Evolutionary conservation across 768 basidiomycete species (phyloP), one percentile per base, ranked within the genome.

Genomic region (Russula sp.): DNA sequence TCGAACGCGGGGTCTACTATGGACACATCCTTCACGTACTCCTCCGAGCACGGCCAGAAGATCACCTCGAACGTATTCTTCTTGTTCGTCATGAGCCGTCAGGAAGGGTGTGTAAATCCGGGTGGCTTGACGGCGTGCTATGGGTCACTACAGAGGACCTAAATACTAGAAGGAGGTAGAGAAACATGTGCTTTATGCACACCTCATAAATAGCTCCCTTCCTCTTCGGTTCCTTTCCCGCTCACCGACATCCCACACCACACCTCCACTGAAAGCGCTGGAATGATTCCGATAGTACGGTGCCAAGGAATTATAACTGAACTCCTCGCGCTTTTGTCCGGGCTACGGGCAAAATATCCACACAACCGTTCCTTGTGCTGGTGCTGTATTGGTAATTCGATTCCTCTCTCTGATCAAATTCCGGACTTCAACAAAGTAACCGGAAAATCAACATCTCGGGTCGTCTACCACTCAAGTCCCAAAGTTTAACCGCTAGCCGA

Each of bases 41-140:
- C 57, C 31, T 63, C 62, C 31, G 62, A 55, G 39, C 57, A 54
- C 9, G 57, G 57, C 62, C 62, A 63, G 39, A 44, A 39, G 20
- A 11, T 32, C 13, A 64, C 9, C 18, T 64, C 57, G 52, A 59
- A 64, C 10, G 52, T 53, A 16, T 39, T 34, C 35, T n/a, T 59
- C 52, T 50, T 54, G 16, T 37, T 51, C n/a, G 14, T 22, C 55
- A 55, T 55, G 20, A 9, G 4, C 18, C 2, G 27, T 48, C 18
- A n/a, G 14, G 13, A 11, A 11, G 6, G 49, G 20, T 10, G 16
- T 11, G 48, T 42, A 31, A 50, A 37, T 14, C 35, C 6, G 47
- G 47, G 34, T 49, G 4, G 40, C n/a, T 45, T 45, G 10, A 6
- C 6, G n/a, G 14, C 27, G 8, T 50, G 34, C 39, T 4, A 35